These are phyloP conservation scores for Penicillium diatomitis DNA, from an alignment of 495 filamentous ascomycete species.

Conservation along the genomic window DNA sequence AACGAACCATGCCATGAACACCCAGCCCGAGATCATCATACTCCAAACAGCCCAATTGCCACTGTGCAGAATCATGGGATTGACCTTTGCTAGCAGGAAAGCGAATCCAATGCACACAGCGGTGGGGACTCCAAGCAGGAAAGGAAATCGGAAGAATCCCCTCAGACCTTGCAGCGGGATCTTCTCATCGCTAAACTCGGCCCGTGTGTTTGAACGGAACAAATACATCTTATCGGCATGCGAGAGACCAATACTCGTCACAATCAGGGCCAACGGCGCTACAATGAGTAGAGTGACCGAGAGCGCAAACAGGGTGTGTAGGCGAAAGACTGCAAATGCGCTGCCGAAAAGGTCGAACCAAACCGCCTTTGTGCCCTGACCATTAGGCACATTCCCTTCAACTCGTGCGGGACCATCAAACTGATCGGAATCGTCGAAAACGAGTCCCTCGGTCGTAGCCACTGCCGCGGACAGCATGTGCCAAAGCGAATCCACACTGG, in stretches of 20 bases:
- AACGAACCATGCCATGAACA: conserved; percentile 74
- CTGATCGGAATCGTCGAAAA: conserved; percentile 54
- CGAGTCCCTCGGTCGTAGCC: conserved; percentile 58
- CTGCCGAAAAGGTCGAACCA: conserved; percentile 94
- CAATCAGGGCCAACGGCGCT: conserved; percentile 59
- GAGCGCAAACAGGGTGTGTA: conserved; percentile 79
- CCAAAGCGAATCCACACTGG: conserved; percentile 69
- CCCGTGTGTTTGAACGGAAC: conserved; percentile 53
- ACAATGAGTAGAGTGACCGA: conserved; percentile 74
- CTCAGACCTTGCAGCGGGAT: conserved; percentile 65
- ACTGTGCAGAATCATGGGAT: conserved; percentile 81
- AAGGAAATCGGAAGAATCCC: conserved; percentile 76
- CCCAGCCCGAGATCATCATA: conserved; percentile 78
- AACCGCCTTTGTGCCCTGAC: conserved; percentile 61
- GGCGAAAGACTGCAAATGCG: conserved; percentile 65
- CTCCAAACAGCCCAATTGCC: conserved; percentile 76
- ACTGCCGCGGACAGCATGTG: conserved; percentile 86
- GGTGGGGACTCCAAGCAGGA: conserved; percentile 61
- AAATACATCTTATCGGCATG: conserved; percentile 73
- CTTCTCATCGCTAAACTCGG: conserved; percentile 48
- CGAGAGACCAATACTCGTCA: conserved; percentile 56
- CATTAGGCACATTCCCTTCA: conserved; percentile 58
- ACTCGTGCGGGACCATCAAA: conserved; percentile 54
- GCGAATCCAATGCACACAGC: conserved; percentile 63
- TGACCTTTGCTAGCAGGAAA: conserved; percentile 69